Base-by-base conservation (phyloP, 257 asterid species). In the Capsicum baccatum region DNA sequence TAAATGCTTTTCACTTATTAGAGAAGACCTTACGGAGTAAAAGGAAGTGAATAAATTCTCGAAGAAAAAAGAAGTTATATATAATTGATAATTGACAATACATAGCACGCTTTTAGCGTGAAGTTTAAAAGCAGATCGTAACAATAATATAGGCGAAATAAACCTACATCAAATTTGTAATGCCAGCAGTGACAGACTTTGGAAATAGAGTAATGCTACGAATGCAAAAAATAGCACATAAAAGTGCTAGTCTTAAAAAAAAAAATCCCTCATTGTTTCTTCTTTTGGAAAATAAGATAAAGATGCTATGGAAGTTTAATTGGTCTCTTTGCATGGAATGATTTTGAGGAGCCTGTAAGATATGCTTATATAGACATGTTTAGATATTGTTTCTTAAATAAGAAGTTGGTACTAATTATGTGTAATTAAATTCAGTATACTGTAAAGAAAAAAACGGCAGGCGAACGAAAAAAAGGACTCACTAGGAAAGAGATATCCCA, bases 121-220 rank as follows among this genome's bases (percentile, higher is more conserved):
- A 26, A 54, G 48, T 44, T 44, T 44, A 44, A 44, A 44, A 44
- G 48, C 48, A 5, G 48, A 44, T 44, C 48, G 48, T 5, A 44
- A 44, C 48, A 44, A 82, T 1, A 76, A 19, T 59, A 33, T 9
- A 19, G 79, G 21, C 26, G 0, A 54, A 19, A 60, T 47, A 50
- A 17, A 35, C 89, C 58, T 87, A 91, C 92, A 5, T 88, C 87
- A 59, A 91, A 91, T 44, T 84, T 80, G 88, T 86, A 14, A 50
- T 55, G 70, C 57, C 69, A 6, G 88, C 85, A 17, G 44, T 14
- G 56, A 83, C 84, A n/a, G 57, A 48, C 15, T 70, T 64, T 50
- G 88, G 63, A 62, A 59, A 70, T 39, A 73, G 66, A 7, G 42
- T 47, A 62, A 85, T 35, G 76, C 81, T 54, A 48, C 8, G 56